Evolutionary conservation across 2,329 filamentous ascomycete species (phyloP), one percentile per base, ranked within the genome.

Genomic region (Periconia digitata): DNA sequence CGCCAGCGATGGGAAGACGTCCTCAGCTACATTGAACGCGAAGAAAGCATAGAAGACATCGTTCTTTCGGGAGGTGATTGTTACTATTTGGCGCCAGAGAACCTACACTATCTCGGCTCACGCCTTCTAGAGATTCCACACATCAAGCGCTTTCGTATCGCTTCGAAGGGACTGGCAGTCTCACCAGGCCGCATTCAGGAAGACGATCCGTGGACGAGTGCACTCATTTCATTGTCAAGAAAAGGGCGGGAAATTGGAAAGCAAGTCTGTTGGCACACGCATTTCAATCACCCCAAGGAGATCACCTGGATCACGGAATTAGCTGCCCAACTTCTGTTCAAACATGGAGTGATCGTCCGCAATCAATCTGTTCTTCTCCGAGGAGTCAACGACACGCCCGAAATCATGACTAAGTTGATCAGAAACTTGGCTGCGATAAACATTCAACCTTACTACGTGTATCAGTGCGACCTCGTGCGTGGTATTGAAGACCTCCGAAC

Each of bases 11-110:
- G 83, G 78, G 74, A 84, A n/a, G 61, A 70, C 2, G 76, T 78
- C n/a, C 79, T 85, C 46, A 63, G 74, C 2, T 81, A 86, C 62
- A 83, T 87, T 40, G 76, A 77, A 56, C 66, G 64, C 6, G 38
- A 79, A 70, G 13, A 74, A 75, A 1, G 64, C 55, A 67, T 86
- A 6, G 72, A 78, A 27, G 83, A 86, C 57, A 78, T 86, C 29
- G 82, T 85, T 1, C 74, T 86, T 8, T 86, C 83, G 0, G 83
- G 84, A 0, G 83, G 83, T 8, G 84, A 86, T 63, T 74, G 80
- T 0, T 86, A 80, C 62, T 82, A 81, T 46, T 72, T 86, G 2
- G 64, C 72, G 16, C 77, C 80, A 0, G 70, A 81, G 1, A 73
- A 84, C 18, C 71, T 86, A 4, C 67, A 65, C 6, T 63, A 72